Conservation (phyloP, 208 protist genomes). For the Naegleria fowleri region DNA sequence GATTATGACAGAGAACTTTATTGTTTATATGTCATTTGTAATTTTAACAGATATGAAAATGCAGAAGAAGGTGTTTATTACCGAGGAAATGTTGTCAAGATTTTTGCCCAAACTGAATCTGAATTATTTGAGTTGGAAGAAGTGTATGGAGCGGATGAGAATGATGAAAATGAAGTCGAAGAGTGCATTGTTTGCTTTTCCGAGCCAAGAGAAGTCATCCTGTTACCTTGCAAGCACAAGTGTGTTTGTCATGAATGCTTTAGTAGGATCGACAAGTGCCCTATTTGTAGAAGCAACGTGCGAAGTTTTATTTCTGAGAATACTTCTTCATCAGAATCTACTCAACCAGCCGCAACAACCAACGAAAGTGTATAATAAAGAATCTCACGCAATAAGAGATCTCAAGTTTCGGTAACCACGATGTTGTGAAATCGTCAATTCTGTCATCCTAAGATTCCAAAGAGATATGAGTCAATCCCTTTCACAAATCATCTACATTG, state of each 20-base stretch:
- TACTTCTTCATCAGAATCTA: neutral
- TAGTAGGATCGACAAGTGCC: neutral
- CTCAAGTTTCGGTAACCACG: no score
- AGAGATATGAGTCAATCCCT: no score
- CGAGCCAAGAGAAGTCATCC: neutral
- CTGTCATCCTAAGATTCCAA: no score
- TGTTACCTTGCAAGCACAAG: conserved; percentile 2
- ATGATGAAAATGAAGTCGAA: neutral
- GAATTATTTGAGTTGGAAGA: conserved; percentile 22
- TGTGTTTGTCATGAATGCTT: conserved; percentile 16
- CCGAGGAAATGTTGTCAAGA: neutral
- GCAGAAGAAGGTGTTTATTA: neutral
- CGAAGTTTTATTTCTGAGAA: neutral
- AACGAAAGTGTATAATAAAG: neutral
- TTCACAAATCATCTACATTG: no score
- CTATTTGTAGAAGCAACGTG: neutral
- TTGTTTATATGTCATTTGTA: neutral
- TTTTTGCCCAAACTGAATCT: neutral
- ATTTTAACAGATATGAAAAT: conserved; percentile 9
- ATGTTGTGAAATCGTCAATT: no score
- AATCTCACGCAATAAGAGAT: no score
- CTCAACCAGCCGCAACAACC: neutral
- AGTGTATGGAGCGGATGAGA: neutral
- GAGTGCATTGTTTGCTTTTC: conserved; percentile 16
- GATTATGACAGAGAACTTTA: neutral